Conservation (phyloP, 345 rosid genomes). For the Eucalyptus cladocalyx region DNA sequence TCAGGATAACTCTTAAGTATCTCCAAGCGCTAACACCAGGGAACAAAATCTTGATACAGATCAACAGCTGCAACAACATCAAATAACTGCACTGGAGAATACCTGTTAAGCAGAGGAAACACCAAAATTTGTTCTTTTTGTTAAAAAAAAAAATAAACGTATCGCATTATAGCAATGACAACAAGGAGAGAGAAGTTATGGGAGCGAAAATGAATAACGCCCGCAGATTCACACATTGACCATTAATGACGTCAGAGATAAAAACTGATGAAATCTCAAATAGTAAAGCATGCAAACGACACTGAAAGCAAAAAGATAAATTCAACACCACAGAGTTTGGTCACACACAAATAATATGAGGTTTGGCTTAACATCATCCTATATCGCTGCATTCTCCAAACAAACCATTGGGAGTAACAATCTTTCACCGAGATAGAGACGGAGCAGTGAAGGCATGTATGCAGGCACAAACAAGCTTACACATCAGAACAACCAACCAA, state of each 20-base stretch:
- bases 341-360: background rate
- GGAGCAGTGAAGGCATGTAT: background rate
- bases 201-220: background rate
- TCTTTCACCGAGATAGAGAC: background rate
- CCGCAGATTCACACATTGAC: background rate
- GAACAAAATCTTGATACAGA: constrained; percentile 91
- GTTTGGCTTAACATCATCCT: background rate
- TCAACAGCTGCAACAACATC: constrained; percentile 92
- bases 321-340: background rate
- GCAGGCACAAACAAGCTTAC: background rate
- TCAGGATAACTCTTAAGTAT: constrained; percentile 55
- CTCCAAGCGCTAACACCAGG: constrained; percentile 90
- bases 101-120: constrained; percentile 24
- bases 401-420: background rate
- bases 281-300: background rate
- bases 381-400: background rate
- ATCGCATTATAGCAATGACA: background rate
- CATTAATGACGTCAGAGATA: background rate
- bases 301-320: background rate
- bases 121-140: background rate
- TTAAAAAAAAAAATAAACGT: background rate
- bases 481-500: background rate
- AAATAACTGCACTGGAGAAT: constrained; percentile 83
- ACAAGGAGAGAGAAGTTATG: background rate
- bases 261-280: background rate